Percentiles rank a stretch among this genome's conserved stretches.
These are phyloP conservation scores for Dictyostelium firmibasis DNA, from an alignment of 78 protist genomes.

Conservation along the genomic window DNA sequence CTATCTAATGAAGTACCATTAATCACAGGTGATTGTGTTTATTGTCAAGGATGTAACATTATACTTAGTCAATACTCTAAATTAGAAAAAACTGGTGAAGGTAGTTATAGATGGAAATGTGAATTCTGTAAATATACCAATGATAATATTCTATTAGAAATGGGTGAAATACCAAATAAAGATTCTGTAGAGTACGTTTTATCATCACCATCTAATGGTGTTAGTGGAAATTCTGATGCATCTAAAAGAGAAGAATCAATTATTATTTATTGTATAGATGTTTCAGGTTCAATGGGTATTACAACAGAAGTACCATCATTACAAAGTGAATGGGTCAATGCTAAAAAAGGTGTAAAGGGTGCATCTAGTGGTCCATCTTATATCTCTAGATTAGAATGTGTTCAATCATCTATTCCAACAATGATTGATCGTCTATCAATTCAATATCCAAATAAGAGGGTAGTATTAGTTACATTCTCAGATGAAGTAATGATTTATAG, in stretches of 20 bases:
- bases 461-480: slow-evolving; percentile 83
- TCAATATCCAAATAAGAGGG: slow-evolving; percentile 70
- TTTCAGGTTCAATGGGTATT: slow-evolving; percentile 87
- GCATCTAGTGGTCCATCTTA: slow-evolving; percentile 18
- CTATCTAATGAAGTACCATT: not conserved
- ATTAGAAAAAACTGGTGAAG: not conserved
- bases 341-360: not conserved
- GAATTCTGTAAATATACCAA: slow-evolving; percentile 58
- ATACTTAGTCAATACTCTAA: slow-evolving; percentile 39
- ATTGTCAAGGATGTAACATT: slow-evolving; percentile 69
- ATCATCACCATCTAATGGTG: not conserved
- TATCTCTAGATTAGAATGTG: slow-evolving; percentile 84
- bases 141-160: slow-evolving; percentile 29
- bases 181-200: slow-evolving; percentile 77
- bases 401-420: slow-evolving; percentile 81
- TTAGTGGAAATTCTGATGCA: not conserved
- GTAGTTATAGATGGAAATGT: slow-evolving; percentile 31
- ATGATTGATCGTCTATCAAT: slow-evolving; percentile 68
- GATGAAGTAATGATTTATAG: slow-evolving; percentile 79
- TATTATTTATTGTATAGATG: slow-evolving; percentile 81
- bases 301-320: slow-evolving; percentile 79
- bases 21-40: slow-evolving; percentile 76
- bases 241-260: slow-evolving; percentile 21
- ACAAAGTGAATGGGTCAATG: slow-evolving; percentile 60
- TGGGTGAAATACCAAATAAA: slow-evolving; percentile 62